Evolutionary conservation across 2,329 filamentous ascomycete species (phyloP).

Genomic region (Chrysosporium keratinophilum): DNA sequence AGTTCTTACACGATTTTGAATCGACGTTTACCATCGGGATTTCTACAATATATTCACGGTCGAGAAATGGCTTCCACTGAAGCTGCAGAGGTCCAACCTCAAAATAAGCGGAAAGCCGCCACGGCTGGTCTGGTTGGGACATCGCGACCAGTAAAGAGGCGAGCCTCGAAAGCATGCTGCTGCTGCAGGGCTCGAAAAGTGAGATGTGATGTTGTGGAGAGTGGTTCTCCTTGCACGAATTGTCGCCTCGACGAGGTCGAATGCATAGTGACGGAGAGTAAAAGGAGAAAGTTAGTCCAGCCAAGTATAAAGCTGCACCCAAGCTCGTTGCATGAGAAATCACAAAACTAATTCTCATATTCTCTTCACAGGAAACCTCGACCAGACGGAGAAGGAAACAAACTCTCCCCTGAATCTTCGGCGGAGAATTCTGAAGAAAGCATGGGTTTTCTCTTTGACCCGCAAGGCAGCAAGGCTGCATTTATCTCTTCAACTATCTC

Average conservation of each 20-base stretch:
- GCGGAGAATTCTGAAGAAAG: conserved; percentile 28
- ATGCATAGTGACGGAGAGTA: conserved; percentile 21
- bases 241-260: conserved; percentile 23
- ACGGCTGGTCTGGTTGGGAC: conserved; percentile 45
- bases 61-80: conserved; percentile 13
- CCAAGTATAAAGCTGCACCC: not conserved
- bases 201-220: conserved; percentile 42
- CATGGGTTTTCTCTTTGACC: conserved; percentile 22
- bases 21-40: not conserved
- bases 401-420: conserved; percentile 27
- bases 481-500: conserved; percentile 16
- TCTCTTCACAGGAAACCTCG: conserved; percentile 30
- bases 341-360: not conserved
- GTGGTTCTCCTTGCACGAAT: conserved; percentile 31
- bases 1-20: not conserved
- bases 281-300: conserved; percentile 48
- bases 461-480: conserved; percentile 23
- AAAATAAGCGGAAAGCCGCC: conserved; percentile 48
- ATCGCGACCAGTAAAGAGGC: conserved; percentile 57
- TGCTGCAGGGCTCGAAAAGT: conserved; percentile 45
- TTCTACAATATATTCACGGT: not conserved
- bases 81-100: conserved; percentile 25
- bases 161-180: conserved; percentile 43
- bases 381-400: conserved; percentile 30
- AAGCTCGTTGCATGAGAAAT: not conserved